These are phyloP conservation scores for Trichophyton simii DNA, from an alignment of 2,329 filamentous ascomycete genomes.

Conservation along the genomic window DNA sequence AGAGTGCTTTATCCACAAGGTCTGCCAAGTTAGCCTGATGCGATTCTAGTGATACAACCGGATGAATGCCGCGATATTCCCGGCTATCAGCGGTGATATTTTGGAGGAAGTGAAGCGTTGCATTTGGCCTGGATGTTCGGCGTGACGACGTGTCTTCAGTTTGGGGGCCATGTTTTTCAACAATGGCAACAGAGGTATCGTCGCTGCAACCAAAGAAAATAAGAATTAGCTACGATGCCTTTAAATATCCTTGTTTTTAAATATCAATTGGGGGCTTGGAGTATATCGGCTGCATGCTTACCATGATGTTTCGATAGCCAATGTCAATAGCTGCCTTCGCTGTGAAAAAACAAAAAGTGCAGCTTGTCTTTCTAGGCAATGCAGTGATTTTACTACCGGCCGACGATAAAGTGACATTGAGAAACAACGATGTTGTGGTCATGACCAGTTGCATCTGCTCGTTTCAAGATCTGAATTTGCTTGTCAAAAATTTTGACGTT, in stretches of 20 bases:
- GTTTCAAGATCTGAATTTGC: not conserved
- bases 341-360: not conserved
- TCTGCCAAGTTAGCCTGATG: slow-evolving; percentile 59
- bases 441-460: not conserved
- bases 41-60: slow-evolving; percentile 58
- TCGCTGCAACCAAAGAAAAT: slow-evolving; percentile 43
- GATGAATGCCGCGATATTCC: slow-evolving; percentile 65
- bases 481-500: not conserved
- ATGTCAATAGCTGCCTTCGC: slow-evolving; percentile 21
- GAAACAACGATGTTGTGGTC: not conserved
- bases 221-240: not conserved
- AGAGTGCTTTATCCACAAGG: slow-evolving; percentile 54
- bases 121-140: slow-evolving; percentile 18
- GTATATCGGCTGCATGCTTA: slow-evolving; percentile 9
- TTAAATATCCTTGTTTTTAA: not conserved
- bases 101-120: slow-evolving; percentile 61
- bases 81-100: slow-evolving; percentile 72
- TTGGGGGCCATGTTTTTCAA: slow-evolving; percentile 41
- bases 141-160: not conserved
- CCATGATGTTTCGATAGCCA: slow-evolving; percentile 70
- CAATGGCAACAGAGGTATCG: slow-evolving; percentile 78
- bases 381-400: not conserved
- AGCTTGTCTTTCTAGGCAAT: not conserved
- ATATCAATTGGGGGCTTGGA: not conserved
- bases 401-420: not conserved